Percentiles rank a stretch among this genome's conserved stretches.
These are phyloP conservation scores for Eragrostis curvula DNA, from an alignment of 176 grass and related monocot genomes.

Conservation along the genomic window DNA sequence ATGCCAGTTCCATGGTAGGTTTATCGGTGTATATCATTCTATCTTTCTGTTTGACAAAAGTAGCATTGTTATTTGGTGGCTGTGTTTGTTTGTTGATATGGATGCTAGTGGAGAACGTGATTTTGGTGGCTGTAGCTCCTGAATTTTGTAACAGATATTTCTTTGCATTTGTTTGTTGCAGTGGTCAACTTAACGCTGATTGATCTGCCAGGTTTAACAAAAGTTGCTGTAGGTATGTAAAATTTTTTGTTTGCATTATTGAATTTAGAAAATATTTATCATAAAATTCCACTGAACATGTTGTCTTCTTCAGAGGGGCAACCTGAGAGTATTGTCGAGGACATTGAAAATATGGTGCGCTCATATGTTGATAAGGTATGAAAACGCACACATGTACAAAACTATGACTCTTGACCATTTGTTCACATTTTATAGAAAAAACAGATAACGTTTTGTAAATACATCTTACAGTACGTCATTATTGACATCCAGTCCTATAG, in stretches of 20 bases:
- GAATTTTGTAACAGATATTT: slow-evolving; percentile 29
- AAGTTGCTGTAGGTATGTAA: slow-evolving; percentile 82
- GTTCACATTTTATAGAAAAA: neutral
- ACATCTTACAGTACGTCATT: neutral
- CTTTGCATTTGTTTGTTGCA: slow-evolving; percentile 50
- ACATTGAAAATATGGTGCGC: slow-evolving; percentile 89
- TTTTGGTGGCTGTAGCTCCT: neutral
- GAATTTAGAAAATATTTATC: slow-evolving; percentile 17
- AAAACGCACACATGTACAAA: slow-evolving; percentile 5
- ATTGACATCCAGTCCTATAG: neutral
- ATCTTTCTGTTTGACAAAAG: slow-evolving; percentile 26
- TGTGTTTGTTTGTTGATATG: neutral
- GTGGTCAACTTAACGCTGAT: slow-evolving; percentile 95
- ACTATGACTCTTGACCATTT: neutral
- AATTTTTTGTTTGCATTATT: slow-evolving; percentile 2
- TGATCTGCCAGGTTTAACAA: slow-evolving; percentile 91
- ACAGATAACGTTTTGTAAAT: neutral
- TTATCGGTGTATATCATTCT: neutral
- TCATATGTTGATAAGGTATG: slow-evolving; percentile 89
- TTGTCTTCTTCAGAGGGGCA: slow-evolving; percentile 78
- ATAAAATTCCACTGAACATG: slow-evolving; percentile 27
- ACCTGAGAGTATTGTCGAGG: slow-evolving; percentile 84
- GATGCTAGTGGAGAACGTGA: no score
- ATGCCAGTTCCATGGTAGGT: neutral
- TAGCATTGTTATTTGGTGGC: neutral